phyloP scores from a whole-genome alignment of 257 asterid species.

The Cruciata laevipes region DNA sequence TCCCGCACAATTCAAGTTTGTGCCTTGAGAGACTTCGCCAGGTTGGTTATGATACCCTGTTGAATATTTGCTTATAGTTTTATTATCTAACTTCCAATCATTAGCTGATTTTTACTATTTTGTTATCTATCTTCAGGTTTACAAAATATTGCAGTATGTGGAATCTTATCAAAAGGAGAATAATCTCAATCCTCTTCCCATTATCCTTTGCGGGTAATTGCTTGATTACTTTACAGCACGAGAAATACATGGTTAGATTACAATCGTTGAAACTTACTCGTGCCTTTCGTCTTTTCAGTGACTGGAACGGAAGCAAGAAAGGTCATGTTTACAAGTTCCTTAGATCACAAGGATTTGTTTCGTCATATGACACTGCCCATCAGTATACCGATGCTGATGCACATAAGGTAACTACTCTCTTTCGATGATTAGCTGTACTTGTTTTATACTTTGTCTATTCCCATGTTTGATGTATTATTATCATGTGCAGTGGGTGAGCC shows the following conservation, averaged over 20 bases:
- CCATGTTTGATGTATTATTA: constrained; percentile 16
- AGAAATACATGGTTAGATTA: background rate
- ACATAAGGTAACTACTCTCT: constrained; percentile 58
- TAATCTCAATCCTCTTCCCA: constrained; percentile 84
- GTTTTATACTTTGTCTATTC: constrained; percentile 5
- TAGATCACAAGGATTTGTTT: constrained; percentile 91
- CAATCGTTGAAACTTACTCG: constrained; percentile 10
- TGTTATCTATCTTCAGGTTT: constrained; percentile 41
- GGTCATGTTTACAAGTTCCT: constrained; percentile 95
- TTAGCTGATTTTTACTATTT: background rate
- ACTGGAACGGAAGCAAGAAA: constrained; percentile 96
- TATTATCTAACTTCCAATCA: background rate
- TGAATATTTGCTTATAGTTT: background rate
- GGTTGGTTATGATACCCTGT: constrained; percentile 32
- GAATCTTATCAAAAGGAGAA: constrained; percentile 85
- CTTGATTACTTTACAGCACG: background rate
- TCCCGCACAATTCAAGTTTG: constrained; percentile 90
- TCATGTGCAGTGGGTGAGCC: constrained; percentile 84
- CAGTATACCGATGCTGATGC: constrained; percentile 95
- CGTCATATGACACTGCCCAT: constrained; percentile 97
- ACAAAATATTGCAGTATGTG: constrained; percentile 77
- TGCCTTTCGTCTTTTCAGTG: constrained; percentile 38
- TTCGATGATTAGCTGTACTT: constrained; percentile 3
- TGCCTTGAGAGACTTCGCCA: constrained; percentile 94
- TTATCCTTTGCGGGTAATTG: constrained; percentile 82